Conservation (phyloP, 331 rosid genomes). For the Rosa hybrid region DNA sequence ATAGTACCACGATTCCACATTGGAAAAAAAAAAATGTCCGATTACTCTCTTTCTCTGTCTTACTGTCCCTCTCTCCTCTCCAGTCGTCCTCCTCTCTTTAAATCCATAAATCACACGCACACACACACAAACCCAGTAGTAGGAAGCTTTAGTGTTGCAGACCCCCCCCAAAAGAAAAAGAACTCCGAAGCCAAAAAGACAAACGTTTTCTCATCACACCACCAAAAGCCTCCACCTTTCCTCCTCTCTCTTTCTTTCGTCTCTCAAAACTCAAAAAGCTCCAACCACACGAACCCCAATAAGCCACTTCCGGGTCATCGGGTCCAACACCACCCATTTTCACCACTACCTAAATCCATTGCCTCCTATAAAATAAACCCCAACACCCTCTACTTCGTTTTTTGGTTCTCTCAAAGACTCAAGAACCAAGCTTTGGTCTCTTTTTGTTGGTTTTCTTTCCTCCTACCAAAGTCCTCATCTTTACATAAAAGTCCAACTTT, state of each 20-base stretch:
- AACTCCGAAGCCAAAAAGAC: not conserved
- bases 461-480: not conserved
- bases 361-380: not conserved
- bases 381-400: not conserved
- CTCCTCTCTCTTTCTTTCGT: not conserved
- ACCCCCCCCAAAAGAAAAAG: conserved; percentile 13
- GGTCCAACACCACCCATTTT: conserved; percentile 37
- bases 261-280: not conserved
- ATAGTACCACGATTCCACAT: not conserved
- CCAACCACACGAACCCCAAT: conserved; percentile 19
- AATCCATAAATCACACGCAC: conserved; percentile 13
- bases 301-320: conserved; percentile 45
- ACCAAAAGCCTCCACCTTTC: conserved; percentile 6
- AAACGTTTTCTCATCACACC: not conserved
- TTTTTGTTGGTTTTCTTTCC: not conserved
- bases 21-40: not conserved
- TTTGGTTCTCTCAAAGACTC: not conserved
- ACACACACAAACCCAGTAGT: conserved; percentile 7
- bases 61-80: not conserved
- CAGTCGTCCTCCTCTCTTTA: not conserved
- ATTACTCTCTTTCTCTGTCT: conserved; percentile 1
- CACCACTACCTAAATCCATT: conserved; percentile 3
- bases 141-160: not conserved
- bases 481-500: not conserved
- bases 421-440: conserved; percentile 12